These are phyloP conservation scores for Angomonas deanei DNA, from an alignment of 208 protist species.

Conservation along the genomic window DNA sequence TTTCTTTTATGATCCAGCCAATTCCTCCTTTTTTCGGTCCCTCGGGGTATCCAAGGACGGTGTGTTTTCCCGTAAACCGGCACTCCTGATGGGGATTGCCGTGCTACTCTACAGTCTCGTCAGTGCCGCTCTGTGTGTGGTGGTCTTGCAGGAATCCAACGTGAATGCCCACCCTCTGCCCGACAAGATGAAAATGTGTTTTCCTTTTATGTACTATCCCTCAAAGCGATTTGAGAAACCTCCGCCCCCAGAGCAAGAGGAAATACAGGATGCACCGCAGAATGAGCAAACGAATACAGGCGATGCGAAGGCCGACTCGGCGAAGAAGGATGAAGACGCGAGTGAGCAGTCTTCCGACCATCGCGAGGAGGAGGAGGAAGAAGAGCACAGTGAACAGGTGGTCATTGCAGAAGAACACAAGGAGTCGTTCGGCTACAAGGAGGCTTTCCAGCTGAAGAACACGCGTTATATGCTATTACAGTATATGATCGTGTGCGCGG, in stretches of 20 bases:
- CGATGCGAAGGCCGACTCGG: no score
- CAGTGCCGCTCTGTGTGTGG: background rate
- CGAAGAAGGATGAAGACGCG: no score
- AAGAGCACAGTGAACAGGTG: conserved; percentile 26
- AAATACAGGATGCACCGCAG: background rate
- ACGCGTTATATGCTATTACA: conserved; percentile 39
- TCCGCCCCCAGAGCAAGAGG: background rate
- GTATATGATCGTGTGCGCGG: conserved; percentile 55
- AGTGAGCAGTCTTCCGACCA: conserved; percentile 8
- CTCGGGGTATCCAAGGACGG: conserved; percentile 10
- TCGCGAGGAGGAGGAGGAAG: conserved; percentile 32
- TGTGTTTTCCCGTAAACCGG: conserved; percentile 27
- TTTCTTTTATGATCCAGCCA: conserved; percentile 38
- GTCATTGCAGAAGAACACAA: background rate
- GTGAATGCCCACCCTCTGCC: background rate
- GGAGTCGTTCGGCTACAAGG: conserved; percentile 41
- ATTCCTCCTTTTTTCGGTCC: conserved; percentile 3
- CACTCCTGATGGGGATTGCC: conserved; percentile 26
- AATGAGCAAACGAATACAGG: no score
- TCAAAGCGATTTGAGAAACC: background rate
- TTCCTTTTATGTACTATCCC: background rate
- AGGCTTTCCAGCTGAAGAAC: conserved; percentile 26
- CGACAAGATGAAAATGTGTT: background rate
- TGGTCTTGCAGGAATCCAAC: conserved; percentile 2
- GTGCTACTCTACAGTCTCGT: conserved; percentile 20